These are phyloP conservation scores for Tanacetum coccineum DNA, from an alignment of 129 eudicot genomes.

Conservation along the genomic window DNA sequence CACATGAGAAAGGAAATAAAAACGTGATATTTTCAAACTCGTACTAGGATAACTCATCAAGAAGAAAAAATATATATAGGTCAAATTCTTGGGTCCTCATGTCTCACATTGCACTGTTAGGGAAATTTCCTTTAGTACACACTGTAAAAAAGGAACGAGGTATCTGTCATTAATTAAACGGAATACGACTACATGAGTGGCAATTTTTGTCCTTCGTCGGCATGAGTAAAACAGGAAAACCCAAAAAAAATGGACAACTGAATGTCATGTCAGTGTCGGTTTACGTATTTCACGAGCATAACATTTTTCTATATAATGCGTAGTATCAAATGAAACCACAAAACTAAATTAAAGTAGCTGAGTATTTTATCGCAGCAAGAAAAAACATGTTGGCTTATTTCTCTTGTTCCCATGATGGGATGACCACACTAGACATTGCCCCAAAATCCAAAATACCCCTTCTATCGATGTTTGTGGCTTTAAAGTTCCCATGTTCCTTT, in stretches of 20 bases:
- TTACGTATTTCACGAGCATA: background rate
- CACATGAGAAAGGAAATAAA: too few relatives aligned
- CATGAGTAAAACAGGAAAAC: background rate
- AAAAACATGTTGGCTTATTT: slow-evolving; percentile 20
- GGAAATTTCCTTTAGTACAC: too few relatives aligned
- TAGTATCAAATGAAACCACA: background rate
- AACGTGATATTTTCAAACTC: too few relatives aligned
- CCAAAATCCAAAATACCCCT: slow-evolving; percentile 1
- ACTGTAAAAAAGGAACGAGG: background rate
- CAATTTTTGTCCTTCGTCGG: background rate
- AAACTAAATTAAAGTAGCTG: background rate
- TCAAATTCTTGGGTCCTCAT: too few relatives aligned
- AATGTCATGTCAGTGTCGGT: background rate
- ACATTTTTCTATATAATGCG: background rate
- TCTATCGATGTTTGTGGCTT: background rate
- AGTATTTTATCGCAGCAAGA: slow-evolving; percentile 3
- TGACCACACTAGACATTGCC: slow-evolving; percentile 11
- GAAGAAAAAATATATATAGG: too few relatives aligned
- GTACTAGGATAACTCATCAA: background rate
- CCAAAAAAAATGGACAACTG: background rate
- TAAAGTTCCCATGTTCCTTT: slow-evolving; percentile 5
- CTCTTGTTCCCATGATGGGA: background rate
- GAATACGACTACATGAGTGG: background rate
- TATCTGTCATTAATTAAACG: background rate
- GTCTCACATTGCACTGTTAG: too few relatives aligned